Evolutionary conservation across 306 rosid species (phyloP).

Genomic region (Medicago arabica): DNA sequence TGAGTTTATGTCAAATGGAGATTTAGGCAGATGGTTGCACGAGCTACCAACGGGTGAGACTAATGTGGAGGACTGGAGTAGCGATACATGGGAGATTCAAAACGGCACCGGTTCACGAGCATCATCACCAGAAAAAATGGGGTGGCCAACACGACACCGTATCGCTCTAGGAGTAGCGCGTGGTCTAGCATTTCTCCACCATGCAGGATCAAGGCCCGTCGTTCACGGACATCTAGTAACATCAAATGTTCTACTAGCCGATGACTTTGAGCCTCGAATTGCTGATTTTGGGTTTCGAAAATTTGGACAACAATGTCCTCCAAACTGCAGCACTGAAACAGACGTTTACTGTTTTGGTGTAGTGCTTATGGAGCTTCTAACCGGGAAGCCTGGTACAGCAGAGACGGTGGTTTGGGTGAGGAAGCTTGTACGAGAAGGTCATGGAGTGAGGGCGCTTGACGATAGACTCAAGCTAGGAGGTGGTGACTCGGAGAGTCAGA

Average conservation of each 20-base stretch:
- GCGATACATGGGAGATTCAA: conserved; percentile 86
- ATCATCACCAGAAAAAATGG: conserved; percentile 63
- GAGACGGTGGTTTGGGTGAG: conserved; percentile 90
- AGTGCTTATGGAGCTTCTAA: conserved; percentile 86
- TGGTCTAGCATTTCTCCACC: conserved; percentile 92
- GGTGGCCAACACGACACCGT: conserved; percentile 89
- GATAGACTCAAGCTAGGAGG: conserved; percentile 52
- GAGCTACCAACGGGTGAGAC: conserved; percentile 92
- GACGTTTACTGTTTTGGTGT: conserved; percentile 98
- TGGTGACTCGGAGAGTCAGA: conserved; percentile 58
- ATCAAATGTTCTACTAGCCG: conserved; percentile 68
- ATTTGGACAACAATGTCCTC: conserved; percentile 35
- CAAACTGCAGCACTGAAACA: conserved; percentile 52
- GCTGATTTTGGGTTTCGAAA: conserved; percentile 76
- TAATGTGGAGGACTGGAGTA: conserved; percentile 92
- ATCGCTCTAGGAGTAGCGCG: conserved; percentile 92
- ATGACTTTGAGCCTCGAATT: conserved; percentile 78
- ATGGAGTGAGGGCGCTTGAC: conserved; percentile 58
- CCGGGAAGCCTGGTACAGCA: conserved; percentile 78
- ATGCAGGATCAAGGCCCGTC: conserved; percentile 83
- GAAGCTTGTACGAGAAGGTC: conserved; percentile 78
- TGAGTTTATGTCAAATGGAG: conserved; percentile 95
- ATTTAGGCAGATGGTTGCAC: conserved; percentile 84
- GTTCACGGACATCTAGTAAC: conserved; percentile 86
- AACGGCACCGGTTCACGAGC: conserved; percentile 44